These are phyloP conservation scores for Saturnispora sanitii DNA, from an alignment of 805 yeast genomes.

Conservation along the genomic window DNA sequence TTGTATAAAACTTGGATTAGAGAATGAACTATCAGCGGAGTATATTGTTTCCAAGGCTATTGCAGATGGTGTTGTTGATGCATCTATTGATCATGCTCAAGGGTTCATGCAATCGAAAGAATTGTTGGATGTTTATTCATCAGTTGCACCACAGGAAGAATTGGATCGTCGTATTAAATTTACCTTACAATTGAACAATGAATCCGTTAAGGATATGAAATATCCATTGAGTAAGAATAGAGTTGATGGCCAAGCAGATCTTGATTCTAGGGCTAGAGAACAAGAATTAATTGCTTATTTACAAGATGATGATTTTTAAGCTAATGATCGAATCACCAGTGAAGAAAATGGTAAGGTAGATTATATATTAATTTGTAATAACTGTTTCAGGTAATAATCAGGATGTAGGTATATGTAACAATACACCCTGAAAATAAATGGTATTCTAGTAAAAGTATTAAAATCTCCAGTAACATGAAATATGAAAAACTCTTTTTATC, in stretches of 20 bases:
- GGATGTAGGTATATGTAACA: too few relatives aligned
- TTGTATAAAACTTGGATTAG: constrained; percentile 83
- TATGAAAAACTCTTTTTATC: too few relatives aligned
- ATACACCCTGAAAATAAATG: too few relatives aligned
- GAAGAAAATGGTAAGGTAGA: too few relatives aligned
- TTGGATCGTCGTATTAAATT: constrained; percentile 91
- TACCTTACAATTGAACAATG: constrained; percentile 83
- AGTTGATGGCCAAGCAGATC: constrained; percentile 39
- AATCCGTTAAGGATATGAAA: constrained; percentile 89
- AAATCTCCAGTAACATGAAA: too few relatives aligned
- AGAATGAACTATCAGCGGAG: constrained; percentile 92
- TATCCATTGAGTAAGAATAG: constrained; percentile 59
- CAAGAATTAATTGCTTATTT: constrained; percentile 30
- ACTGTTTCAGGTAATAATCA: too few relatives aligned
- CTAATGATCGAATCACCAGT: background rate
- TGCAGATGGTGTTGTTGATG: constrained; percentile 95
- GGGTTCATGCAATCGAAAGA: constrained; percentile 92
- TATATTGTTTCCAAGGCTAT: constrained; percentile 95
- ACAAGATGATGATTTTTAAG: constrained; percentile 40
- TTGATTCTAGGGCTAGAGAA: constrained; percentile 49
- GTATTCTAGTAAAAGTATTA: too few relatives aligned
- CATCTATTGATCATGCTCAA: constrained; percentile 78
- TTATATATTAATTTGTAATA: too few relatives aligned
- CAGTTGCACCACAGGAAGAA: constrained; percentile 75
- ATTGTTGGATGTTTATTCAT: constrained; percentile 75